Base-by-base conservation (phyloP, 805 yeast genomes). In the Myxozyma udenii region DNA sequence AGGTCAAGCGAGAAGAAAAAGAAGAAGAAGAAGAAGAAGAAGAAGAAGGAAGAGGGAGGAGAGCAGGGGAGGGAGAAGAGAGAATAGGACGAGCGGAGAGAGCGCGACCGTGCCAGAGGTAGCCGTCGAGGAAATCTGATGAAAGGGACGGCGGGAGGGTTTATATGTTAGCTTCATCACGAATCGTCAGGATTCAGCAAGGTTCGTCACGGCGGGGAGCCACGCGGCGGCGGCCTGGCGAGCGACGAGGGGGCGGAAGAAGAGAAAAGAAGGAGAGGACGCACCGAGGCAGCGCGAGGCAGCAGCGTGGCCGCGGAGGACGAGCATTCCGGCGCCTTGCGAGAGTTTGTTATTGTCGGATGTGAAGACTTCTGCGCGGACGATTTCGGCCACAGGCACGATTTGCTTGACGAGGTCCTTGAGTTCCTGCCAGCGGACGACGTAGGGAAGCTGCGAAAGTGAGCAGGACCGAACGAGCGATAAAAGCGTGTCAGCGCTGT, bases 351-450 rank as follows among this genome's bases (percentile, higher is more conserved):
- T 36, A 38, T 48, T 45, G 21, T 45, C 53, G 37, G 40, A 25
- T 2, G 53, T 50, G 42, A 36, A 52, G 26, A 55, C 60, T 30
- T 55, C 60, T 2, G 57, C 42, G 22, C 60, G 42, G 32, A 53
- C 54, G 22, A 55, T 50, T 32, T 38, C 40, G 21, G 50, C 21
- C n/a, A 44, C 48, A 2, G 60, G 57, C 5, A 55, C 26, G 47
- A 53, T 39, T 23, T 50, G 48, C 33, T 57, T 58, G 23, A 59
- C 55, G 41, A 58, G 55, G 32, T 60, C 61, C 36, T 60, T 54
- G 41, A 61, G 57, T 19, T 57, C 61, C 38, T 55, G 62, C 61
- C 62, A 58, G 26, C 51, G 60, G 21, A 53, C 59, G 25, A 51
- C 28, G 46, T 51, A 60, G 11, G 63, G 61, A 5, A 61, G 44